Conservation (phyloP, 2,329 filamentous ascomycete species). For the Hymenoscyphus occultus region DNA sequence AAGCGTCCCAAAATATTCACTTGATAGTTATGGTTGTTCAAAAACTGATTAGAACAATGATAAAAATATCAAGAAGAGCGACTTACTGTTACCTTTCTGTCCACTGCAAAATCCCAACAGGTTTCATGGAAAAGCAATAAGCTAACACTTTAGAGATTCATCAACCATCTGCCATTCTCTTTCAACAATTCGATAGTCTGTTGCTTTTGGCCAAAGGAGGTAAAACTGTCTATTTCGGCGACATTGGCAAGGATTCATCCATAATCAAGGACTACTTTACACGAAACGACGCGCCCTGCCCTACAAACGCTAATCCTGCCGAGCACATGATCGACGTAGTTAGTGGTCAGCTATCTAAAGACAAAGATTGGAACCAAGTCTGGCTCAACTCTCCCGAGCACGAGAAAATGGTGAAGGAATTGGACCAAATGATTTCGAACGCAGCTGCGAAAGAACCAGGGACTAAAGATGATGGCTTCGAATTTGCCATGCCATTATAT, state of each 20-base stretch:
- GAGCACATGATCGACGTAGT: slow-evolving; percentile 47
- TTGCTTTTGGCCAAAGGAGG: slow-evolving; percentile 64
- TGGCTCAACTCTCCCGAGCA: slow-evolving; percentile 62
- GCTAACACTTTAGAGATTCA: slow-evolving; percentile 40
- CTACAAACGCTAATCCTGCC: slow-evolving; percentile 41
- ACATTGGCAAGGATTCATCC: slow-evolving; percentile 58
- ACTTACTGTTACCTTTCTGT: neutral
- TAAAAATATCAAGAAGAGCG: too few relatives aligned
- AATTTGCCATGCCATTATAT: slow-evolving; percentile 50
- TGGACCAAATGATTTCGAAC: slow-evolving; percentile 54
- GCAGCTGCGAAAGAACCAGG: slow-evolving; percentile 38
- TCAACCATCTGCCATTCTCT: slow-evolving; percentile 52
- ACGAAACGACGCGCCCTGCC: slow-evolving; percentile 45
- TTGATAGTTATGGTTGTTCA: too few relatives aligned
- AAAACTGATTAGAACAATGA: too few relatives aligned
- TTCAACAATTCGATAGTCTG: slow-evolving; percentile 57
- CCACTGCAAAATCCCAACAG: neutral
- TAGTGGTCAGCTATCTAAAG: slow-evolving; percentile 49
- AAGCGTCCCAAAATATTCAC: too few relatives aligned
- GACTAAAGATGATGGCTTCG: slow-evolving; percentile 42
- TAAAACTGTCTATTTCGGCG: slow-evolving; percentile 66
- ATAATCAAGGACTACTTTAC: slow-evolving; percentile 61
- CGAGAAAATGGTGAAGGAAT: slow-evolving; percentile 51
- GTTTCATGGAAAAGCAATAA: neutral
- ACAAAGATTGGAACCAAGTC: slow-evolving; percentile 63